A percentile compares a stretch with the other conserved stretches of the same genome.
phyloP scores from a whole-genome alignment of 495 filamentous ascomycete genomes.

The Physcia stellaris region DNA sequence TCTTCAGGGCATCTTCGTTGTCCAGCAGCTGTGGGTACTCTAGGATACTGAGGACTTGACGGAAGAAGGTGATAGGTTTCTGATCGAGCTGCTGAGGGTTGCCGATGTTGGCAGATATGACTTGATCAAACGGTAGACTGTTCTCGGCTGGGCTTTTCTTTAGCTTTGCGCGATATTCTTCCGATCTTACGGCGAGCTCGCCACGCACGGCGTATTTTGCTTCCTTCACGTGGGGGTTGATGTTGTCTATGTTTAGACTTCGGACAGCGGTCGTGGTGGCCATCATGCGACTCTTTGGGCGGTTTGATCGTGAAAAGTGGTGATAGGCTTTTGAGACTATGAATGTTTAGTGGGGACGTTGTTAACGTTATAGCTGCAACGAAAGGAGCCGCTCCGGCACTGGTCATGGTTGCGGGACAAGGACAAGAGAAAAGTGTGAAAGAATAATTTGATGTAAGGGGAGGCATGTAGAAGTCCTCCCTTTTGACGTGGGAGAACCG shows the following conservation, averaged over 20 bases:
- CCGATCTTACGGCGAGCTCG: slow-evolving; percentile 80
- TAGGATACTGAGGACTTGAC: slow-evolving; percentile 86
- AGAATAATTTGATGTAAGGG: not conserved
- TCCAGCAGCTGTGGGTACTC: slow-evolving; percentile 80
- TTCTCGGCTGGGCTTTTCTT: slow-evolving; percentile 30
- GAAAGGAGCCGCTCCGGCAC: no score
- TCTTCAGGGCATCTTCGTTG: slow-evolving; percentile 54
- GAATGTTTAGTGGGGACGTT: not conserved
- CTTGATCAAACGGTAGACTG: slow-evolving; percentile 67
- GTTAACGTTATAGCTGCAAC: no score
- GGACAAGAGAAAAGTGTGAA: not conserved
- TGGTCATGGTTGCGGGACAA: no score
- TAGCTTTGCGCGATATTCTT: slow-evolving; percentile 69
- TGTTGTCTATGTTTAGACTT: slow-evolving; percentile 70
- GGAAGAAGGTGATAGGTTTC: slow-evolving; percentile 97
- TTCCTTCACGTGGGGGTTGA: slow-evolving; percentile 71
- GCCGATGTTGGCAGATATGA: slow-evolving; percentile 96
- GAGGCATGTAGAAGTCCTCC: not conserved
- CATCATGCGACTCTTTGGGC: slow-evolving; percentile 49
- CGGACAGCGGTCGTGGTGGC: slow-evolving; percentile 37
- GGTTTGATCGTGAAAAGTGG: no score
- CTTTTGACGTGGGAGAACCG: not conserved
- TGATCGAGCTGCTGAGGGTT: slow-evolving; percentile 98
- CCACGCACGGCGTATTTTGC: slow-evolving; percentile 96
- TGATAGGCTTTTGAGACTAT: no score